Percentiles rank a stretch among this genome's conserved stretches.
These are phyloP conservation scores for Boletus subcaerulescens DNA, from an alignment of 768 basidiomycete genomes.

Conservation along the genomic window DNA sequence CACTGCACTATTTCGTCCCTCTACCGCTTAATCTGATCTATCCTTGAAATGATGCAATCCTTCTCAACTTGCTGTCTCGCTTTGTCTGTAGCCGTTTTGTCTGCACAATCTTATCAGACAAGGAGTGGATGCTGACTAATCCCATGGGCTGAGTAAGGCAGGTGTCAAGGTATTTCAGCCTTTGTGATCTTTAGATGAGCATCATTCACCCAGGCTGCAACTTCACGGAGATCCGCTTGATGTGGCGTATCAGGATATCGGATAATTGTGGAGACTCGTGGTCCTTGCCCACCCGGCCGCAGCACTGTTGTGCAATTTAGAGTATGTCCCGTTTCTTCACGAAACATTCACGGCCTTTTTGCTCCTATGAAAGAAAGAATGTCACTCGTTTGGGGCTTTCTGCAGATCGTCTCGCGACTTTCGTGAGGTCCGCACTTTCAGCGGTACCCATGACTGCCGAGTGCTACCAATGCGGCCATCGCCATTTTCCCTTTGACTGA, in stretches of 20 bases:
- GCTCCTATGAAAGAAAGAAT: background rate
- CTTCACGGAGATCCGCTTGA: background rate
- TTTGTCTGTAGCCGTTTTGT: constrained; percentile 1
- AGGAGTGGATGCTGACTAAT: constrained; percentile 18
- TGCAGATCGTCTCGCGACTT: constrained; percentile 15
- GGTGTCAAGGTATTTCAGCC: background rate
- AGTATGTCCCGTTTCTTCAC: background rate
- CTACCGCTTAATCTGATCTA: background rate
- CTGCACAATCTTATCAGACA: constrained; percentile 27
- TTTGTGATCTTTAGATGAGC: background rate
- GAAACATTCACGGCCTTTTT: background rate
- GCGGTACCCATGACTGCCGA: constrained; percentile 4
- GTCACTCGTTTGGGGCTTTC: background rate
- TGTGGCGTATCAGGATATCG: background rate
- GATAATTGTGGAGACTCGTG: background rate
- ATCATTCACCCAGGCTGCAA: background rate
- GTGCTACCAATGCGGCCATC: constrained; percentile 7
- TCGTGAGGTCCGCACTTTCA: constrained; percentile 6
- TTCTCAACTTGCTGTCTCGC: background rate
- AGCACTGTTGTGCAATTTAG: background rate
- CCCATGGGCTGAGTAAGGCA: constrained; percentile 11
- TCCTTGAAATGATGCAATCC: background rate
- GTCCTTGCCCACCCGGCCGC: background rate
- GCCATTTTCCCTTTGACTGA: background rate
- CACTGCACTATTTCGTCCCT: background rate